Base-by-base conservation (phyloP, 768 basidiomycete species). In the Lenzites betulinus region DNA sequence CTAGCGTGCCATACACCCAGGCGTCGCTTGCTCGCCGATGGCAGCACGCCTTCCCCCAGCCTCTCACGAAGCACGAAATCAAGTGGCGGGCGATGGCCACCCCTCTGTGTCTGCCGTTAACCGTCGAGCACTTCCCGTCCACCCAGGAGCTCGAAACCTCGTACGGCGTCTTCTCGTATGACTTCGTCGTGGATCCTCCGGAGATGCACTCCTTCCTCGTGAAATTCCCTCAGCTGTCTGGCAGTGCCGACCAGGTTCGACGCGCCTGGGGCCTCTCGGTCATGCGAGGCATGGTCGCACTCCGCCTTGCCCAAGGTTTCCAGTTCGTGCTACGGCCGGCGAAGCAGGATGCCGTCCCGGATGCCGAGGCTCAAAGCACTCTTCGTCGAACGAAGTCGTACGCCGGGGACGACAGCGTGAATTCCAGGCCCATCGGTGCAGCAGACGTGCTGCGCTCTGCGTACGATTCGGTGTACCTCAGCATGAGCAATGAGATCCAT, bases 401-500 rank as follows among this genome's bases (percentile, higher is more conserved):
- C 64, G 75, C 77, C 0, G 77, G 59, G 11, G 87, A 88, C 39
- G 87, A 79, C 42, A 75, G 85, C 20, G 66, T 77, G 42, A 76
- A 73, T 3, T 82, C 84, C 2, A 83, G 81, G 66, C 86, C 86
- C 2, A 69, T 71, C 39, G 89, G 90, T 3, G 85, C 88, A 1
- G 83, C 89, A 2, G 86, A 88, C 46, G 82, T 89, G 51, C 76
- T 88, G 66, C 77, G 75, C 49, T 80, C 81, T 0, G 82, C 87
- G 41, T 74, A 73, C 39, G 85, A 89, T 51, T 88, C 94, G 1
- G 88, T 97, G 7, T 98, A 90, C 76, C 80, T 98, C 54, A 93
- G 93, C 66, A 95, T 95, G 85, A 89, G 89, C 70, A 96, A 98
- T 70, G 93, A 96, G 74, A 93, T 98, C 43, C 96, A 98, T 73